Conservation (phyloP, 2,329 filamentous ascomycete genomes). For the Didymellaceae sp. region DNA sequence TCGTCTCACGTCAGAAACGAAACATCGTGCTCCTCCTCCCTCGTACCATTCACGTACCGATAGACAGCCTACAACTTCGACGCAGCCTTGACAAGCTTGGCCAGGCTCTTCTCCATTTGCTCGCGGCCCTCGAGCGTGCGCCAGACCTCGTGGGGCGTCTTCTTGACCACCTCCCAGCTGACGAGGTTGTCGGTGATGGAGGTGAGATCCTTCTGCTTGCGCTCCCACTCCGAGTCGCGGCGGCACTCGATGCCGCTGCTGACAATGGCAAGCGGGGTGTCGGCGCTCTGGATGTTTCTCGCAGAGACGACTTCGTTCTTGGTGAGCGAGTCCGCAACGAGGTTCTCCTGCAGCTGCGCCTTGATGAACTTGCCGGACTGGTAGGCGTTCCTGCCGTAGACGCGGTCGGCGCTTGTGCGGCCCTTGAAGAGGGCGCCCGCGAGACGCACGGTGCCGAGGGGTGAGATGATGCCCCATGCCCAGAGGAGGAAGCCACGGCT, state of each 20-base stretch:
- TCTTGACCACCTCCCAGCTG: constrained; percentile 84
- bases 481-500: constrained; percentile 83
- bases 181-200: constrained; percentile 79
- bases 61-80: too few species aligned
- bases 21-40: too few species aligned
- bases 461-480: constrained; percentile 83
- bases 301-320: constrained; percentile 82
- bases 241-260: constrained; percentile 78
- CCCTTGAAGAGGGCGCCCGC: constrained; percentile 82
- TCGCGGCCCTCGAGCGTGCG: constrained; percentile 72
- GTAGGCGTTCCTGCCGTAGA: constrained; percentile 80
- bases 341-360: constrained; percentile 88
- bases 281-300: constrained; percentile 76
- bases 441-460: constrained; percentile 82
- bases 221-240: constrained; percentile 74
- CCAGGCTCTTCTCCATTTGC: constrained; percentile 79
- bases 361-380: constrained; percentile 86
- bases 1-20: too few species aligned
- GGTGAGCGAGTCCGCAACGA: constrained; percentile 84
- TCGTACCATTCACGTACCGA: too few species aligned
- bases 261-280: constrained; percentile 79
- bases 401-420: constrained; percentile 79
- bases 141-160: constrained; percentile 90
- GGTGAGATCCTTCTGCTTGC: constrained; percentile 83
- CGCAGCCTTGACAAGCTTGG: constrained; percentile 64